A percentile compares a stretch with the other conserved stretches of the same genome.
Evolutionary conservation across 23 red algal genomes (phyloP).

Genomic region (Agarophyton chilense): DNA sequence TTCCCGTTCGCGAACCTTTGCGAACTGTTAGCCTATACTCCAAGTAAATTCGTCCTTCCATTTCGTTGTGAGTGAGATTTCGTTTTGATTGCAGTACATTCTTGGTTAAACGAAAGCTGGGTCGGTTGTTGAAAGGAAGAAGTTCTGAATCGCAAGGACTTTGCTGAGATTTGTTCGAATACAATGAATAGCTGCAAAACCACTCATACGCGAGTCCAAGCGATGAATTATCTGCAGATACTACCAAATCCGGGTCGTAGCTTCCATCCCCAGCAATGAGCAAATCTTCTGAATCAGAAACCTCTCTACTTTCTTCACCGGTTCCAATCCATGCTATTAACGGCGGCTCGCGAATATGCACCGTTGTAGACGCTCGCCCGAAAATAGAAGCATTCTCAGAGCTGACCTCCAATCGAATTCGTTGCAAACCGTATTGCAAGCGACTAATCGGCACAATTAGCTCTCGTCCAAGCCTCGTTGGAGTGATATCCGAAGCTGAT

Average conservation of each 20-base stretch:
- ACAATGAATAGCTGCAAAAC: conserved; percentile 37
- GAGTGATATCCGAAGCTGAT: conserved; percentile 21
- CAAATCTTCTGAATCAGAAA: conserved; percentile 24
- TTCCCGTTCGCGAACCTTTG: conserved; percentile 18
- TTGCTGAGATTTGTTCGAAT: conserved; percentile 14
- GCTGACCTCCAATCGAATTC: conserved; percentile 33
- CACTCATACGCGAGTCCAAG: conserved; percentile 27
- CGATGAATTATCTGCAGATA: not conserved
- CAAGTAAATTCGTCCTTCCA: conserved; percentile 9
- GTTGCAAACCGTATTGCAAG: conserved; percentile 25
- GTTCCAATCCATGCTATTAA: conserved; percentile 51
- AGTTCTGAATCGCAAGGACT: conserved; percentile 5
- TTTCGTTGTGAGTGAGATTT: not conserved
- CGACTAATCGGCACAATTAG: conserved; percentile 35
- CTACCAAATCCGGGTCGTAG: conserved; percentile 49
- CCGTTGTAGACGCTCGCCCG: conserved; percentile 10
- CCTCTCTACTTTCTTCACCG: conserved; percentile 15
- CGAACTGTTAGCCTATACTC: conserved; percentile 42
- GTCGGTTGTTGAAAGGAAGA: conserved; percentile 35
- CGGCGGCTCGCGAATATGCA: not conserved
- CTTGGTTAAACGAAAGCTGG: conserved; percentile 8
- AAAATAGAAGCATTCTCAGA: conserved; percentile 12
- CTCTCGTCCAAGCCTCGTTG: conserved; percentile 58
- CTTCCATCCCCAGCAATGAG: conserved; percentile 3
- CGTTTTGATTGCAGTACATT: not conserved